A percentile compares a stretch with the other conserved stretches of the same genome.
Evolutionary conservation across 352 stramenopile species (phyloP).

Genomic region (Blastocystis sp.): DNA sequence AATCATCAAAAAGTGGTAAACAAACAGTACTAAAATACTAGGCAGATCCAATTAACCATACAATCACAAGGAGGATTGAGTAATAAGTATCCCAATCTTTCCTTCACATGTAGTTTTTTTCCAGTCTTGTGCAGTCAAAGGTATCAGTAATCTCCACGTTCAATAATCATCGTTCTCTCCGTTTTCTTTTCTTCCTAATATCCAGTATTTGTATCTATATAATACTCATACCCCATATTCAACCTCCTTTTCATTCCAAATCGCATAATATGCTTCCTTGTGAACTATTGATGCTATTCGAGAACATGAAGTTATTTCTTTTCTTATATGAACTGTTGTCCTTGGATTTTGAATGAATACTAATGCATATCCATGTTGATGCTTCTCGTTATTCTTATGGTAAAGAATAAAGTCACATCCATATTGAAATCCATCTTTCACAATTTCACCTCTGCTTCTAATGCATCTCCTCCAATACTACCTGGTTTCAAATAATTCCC

Average conservation of each 20-base stretch:
- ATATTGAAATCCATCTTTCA: constrained; percentile 19
- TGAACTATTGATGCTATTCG: background rate
- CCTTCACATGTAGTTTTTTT: no score
- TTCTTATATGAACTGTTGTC: background rate
- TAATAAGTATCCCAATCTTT: no score
- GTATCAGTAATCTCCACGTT: no score
- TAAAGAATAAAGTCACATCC: constrained; percentile 38
- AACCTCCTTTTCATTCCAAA: background rate
- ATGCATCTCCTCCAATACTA: background rate
- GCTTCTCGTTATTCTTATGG: background rate
- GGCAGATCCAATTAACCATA: no score
- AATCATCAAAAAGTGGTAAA: no score
- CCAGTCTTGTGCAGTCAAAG: no score
- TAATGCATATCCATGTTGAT: constrained; percentile 20
- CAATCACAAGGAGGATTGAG: no score
- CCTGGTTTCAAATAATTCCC: background rate
- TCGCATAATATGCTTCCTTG: constrained; percentile 12
- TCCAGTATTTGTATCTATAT: background rate
- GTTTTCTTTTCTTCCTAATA: background rate
- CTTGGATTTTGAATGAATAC: constrained; percentile 22
- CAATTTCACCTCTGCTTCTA: background rate
- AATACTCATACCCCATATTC: background rate
- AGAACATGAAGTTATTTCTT: constrained; percentile 15
- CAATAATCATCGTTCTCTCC: background rate
- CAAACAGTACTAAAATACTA: no score